Evolutionary conservation across 345 rosid species (phyloP).

Genomic region (Theobroma cacao): DNA sequence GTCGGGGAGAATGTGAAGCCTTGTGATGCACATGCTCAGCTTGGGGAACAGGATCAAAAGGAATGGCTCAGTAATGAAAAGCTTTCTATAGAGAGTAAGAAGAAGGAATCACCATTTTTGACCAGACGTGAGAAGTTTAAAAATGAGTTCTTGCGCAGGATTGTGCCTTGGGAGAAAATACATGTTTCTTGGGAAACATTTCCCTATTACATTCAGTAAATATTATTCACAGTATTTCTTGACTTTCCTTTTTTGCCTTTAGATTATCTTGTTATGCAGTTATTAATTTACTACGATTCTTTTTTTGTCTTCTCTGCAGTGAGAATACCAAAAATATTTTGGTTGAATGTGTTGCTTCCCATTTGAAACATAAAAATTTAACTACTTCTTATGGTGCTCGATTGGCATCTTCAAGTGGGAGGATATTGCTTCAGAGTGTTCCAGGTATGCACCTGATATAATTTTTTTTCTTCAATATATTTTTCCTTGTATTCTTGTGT

Average conservation of each 20-base stretch:
- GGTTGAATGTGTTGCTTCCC: constrained; percentile 87
- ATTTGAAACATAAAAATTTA: constrained; percentile 64
- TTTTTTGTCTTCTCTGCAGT: constrained; percentile 35
- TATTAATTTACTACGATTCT: not conserved
- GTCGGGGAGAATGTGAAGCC: constrained; percentile 30
- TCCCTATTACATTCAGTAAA: constrained; percentile 91
- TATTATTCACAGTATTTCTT: constrained; percentile 15
- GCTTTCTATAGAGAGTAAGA: constrained; percentile 66
- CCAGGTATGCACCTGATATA: constrained; percentile 57
- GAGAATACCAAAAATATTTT: constrained; percentile 69
- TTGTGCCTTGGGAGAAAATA: constrained; percentile 90
- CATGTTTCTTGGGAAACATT: constrained; percentile 90
- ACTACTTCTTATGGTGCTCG: constrained; percentile 66
- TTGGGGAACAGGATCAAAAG: constrained; percentile 92
- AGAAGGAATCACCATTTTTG: constrained; percentile 76
- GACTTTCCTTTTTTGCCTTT: not conserved
- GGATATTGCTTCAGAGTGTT: constrained; percentile 85
- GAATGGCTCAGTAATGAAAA: constrained; percentile 90
- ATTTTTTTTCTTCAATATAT: not conserved
- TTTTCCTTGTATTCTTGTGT: not conserved
- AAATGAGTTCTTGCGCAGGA: constrained; percentile 70
- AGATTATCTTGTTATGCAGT: constrained; percentile 12
- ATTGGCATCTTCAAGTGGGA: constrained; percentile 79
- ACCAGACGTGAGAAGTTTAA: constrained; percentile 73
- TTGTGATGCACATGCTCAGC: constrained; percentile 61